Evolutionary conservation across 176 grass and related monocot species (phyloP).

Genomic region (Secale cereale): DNA sequence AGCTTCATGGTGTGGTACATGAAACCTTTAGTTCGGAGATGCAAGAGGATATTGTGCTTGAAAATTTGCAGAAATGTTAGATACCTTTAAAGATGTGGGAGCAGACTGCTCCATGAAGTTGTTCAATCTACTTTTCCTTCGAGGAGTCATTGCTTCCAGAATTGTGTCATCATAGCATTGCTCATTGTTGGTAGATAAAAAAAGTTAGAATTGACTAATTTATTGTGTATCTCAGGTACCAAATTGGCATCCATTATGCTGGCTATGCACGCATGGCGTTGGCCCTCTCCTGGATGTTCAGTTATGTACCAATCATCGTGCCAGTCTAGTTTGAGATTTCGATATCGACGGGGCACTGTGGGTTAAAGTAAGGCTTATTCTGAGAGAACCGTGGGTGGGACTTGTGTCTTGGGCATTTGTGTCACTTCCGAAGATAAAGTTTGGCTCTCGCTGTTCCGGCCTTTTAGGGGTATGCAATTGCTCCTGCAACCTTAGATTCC

Average conservation of each 20-base stretch:
- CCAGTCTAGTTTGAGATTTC: conserved; percentile 88
- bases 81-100: too few relatives aligned
- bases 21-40: too few relatives aligned
- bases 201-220: too few relatives aligned
- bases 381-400: conserved; percentile 84
- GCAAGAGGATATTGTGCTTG: too few relatives aligned
- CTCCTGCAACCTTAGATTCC: conserved; percentile 3
- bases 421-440: conserved; percentile 88
- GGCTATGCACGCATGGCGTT: conserved; percentile 84
- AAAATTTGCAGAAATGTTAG: too few relatives aligned
- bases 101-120: too few relatives aligned
- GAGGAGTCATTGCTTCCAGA: too few relatives aligned
- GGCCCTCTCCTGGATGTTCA: conserved; percentile 76
- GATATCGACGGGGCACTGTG: conserved; percentile 93
- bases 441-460: conserved; percentile 76
- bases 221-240: conserved; percentile 59
- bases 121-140: too few relatives aligned
- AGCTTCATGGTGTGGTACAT: too few relatives aligned
- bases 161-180: too few relatives aligned
- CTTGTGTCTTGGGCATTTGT: conserved; percentile 96
- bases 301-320: conserved; percentile 57
- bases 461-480: conserved; percentile 69
- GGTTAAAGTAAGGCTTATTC: conserved; percentile 92
- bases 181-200: too few relatives aligned
- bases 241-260: conserved; percentile 90